These are phyloP conservation scores for Hysterium pulicare DNA, from an alignment of 2,329 filamentous ascomycete species.

Conservation along the genomic window DNA sequence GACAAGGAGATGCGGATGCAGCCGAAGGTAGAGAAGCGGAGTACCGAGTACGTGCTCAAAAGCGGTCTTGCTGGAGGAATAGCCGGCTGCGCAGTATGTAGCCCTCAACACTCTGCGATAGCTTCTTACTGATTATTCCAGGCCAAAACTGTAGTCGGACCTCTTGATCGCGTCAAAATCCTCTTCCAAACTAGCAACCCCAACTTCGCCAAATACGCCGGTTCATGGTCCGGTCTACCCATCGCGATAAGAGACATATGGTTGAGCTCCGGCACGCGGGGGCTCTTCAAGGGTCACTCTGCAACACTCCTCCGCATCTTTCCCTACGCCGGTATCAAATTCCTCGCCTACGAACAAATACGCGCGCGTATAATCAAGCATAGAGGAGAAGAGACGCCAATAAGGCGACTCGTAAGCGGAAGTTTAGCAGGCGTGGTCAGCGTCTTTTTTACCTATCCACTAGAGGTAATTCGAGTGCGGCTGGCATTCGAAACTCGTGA, in stretches of 20 bases:
- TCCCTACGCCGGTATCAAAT: conserved; percentile 96
- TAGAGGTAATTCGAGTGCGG: conserved; percentile 89
- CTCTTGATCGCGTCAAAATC: conserved; percentile 96
- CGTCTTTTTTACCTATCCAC: conserved; percentile 93
- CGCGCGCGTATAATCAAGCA: conserved; percentile 71
- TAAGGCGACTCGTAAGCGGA: conserved; percentile 71
- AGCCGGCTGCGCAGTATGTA: conserved; percentile 80
- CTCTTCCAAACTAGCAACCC: conserved; percentile 96
- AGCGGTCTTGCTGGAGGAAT: conserved; percentile 84
- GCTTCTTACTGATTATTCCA: conserved; percentile 35
- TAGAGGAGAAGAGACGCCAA: conserved; percentile 72
- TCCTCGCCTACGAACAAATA: conserved; percentile 95
- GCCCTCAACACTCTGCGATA: too few species aligned
- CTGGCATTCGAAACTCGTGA: conserved; percentile 90
- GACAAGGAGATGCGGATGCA: conserved; percentile 9
- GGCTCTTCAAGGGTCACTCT: conserved; percentile 90
- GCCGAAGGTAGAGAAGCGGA: conserved; percentile 63
- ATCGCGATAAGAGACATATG: conserved; percentile 83
- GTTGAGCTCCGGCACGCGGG: conserved; percentile 64
- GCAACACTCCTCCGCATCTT: conserved; percentile 93
- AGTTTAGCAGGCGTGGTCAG: conserved; percentile 79
- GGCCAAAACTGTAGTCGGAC: conserved; percentile 94
- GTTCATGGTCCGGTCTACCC: conserved; percentile 81
- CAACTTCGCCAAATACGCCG: conserved; percentile 87
- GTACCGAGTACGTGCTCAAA: conserved; percentile 77